Base-by-base conservation (phyloP, 208 protist genomes). In the Borovskyia barvae region DNA sequence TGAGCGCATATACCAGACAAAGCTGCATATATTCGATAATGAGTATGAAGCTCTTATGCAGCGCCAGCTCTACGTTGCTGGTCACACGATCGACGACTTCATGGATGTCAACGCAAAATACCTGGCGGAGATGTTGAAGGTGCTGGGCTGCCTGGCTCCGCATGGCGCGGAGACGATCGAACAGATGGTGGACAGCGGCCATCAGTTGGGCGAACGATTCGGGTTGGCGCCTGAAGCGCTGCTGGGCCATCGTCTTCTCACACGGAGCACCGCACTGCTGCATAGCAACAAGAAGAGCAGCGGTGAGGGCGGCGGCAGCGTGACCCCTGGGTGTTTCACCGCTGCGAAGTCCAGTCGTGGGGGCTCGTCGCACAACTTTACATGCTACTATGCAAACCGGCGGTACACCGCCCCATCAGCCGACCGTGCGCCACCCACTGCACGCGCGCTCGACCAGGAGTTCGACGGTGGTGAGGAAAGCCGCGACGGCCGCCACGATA, bases 11-110 rank as follows among this genome's bases (percentile, higher is more conserved):
- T 77, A 65, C 51, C 37, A 80, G 28, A 14, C 50, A 15, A 67
- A 73, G 30, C 59, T 64, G 25, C 45, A 43, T 2, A 20, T 55
- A 20, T 88, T 88, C 40, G 63, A 77, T 28, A 26, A 64, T 1
- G 46, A 72, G 43, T 88, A 84, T 63, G 63, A 80, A 28, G 36
- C 28, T 3, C 53, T 85, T 22, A 77, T 85, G 56, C 58, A 73
- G 36, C 55, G 61, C 2, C 55, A 82, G 28, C 61, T 85, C 14
- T 70, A 68, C 20, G 48, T 59, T 19, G 54, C 64, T 0, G 81
- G 77, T 1, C 61, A 73, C 49, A 72, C 64, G 0, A 59, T 88
- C 30, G 75, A 82, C 58, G 47, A 63, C 39, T 85, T 88, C 54
- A 47, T 88, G 2, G 71, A 79, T 39, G 51, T 55, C 19, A 81